Percentiles rank a stretch among this genome's conserved stretches.
Conservation (phyloP, 441 rosid genomes). For the Erodium moschatum region DNA sequence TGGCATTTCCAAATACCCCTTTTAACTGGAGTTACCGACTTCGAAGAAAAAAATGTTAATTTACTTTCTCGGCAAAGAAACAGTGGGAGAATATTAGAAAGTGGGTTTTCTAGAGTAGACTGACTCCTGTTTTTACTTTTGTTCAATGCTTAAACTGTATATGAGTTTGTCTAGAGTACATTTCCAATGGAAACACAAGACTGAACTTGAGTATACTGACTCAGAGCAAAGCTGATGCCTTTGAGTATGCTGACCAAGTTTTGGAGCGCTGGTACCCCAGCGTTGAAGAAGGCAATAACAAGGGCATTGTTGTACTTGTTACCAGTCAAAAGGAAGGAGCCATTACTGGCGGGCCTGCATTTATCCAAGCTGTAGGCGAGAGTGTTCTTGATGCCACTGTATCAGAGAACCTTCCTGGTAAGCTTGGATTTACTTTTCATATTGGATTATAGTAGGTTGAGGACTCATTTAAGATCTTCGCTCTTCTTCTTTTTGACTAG, state of each 20-base stretch:
- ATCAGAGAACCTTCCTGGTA: slow-evolving; percentile 91
- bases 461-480: neutral
- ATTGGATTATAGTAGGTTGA: neutral
- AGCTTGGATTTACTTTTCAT: slow-evolving; percentile 7
- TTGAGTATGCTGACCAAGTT: slow-evolving; percentile 94
- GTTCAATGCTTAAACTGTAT: neutral
- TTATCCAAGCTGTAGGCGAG: slow-evolving; percentile 79
- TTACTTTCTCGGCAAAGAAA: neutral
- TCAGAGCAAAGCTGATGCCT: slow-evolving; percentile 99
- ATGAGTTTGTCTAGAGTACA: neutral
- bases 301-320: slow-evolving; percentile 80
- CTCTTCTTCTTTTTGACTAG: neutral
- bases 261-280: slow-evolving; percentile 88
- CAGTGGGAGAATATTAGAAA: neutral
- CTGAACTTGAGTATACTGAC: slow-evolving; percentile 11
- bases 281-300: slow-evolving; percentile 72
- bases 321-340: slow-evolving; percentile 97
- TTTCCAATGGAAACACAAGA: neutral
- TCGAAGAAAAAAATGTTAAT: neutral
- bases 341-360: slow-evolving; percentile 85
- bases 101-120: neutral
- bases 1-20: neutral
- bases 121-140: neutral
- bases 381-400: slow-evolving; percentile 73
- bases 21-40: neutral